Conservation (phyloP, 805 yeast genomes). For the Cyberlindnera petersonii region DNA sequence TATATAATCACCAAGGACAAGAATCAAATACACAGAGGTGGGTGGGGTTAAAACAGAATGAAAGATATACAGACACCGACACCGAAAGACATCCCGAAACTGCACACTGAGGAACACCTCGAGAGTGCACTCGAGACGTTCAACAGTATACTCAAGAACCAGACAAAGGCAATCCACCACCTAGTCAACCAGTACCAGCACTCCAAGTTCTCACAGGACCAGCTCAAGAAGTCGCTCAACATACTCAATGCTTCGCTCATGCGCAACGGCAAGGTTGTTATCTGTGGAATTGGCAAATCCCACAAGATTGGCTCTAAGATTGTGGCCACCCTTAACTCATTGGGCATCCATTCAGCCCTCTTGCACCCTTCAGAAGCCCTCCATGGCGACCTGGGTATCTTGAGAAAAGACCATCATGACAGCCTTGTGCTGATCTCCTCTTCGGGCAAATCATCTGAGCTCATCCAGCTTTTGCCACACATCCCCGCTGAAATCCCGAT, state of each 20-base stretch:
- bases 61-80: too few species aligned
- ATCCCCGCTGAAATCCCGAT: slow-evolving; percentile 50
- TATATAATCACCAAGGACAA: too few species aligned
- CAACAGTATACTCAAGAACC: slow-evolving; percentile 39
- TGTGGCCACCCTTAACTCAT: slow-evolving; percentile 78
- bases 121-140: slow-evolving; percentile 30
- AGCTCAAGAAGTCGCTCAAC: slow-evolving; percentile 41
- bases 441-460: slow-evolving; percentile 81
- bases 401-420: slow-evolving; percentile 52
- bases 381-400: slow-evolving; percentile 83
- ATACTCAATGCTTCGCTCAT: slow-evolving; percentile 35
- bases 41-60: too few species aligned
- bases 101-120: slow-evolving; percentile 22
- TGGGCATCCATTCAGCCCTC: slow-evolving; percentile 61
- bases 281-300: slow-evolving; percentile 85
- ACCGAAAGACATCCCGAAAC: too few species aligned
- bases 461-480: slow-evolving; percentile 48
- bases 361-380: slow-evolving; percentile 86
- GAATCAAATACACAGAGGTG: too few species aligned
- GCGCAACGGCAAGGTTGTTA: slow-evolving; percentile 62
- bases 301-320: slow-evolving; percentile 73
- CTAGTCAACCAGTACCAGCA: slow-evolving; percentile 42
- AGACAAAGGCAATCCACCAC: slow-evolving; percentile 44
- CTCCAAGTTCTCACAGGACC: slow-evolving; percentile 42
- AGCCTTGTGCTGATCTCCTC: slow-evolving; percentile 65